These are phyloP conservation scores for Microsporum audouinii DNA, from an alignment of 2,329 filamentous ascomycete genomes.

Conservation along the genomic window DNA sequence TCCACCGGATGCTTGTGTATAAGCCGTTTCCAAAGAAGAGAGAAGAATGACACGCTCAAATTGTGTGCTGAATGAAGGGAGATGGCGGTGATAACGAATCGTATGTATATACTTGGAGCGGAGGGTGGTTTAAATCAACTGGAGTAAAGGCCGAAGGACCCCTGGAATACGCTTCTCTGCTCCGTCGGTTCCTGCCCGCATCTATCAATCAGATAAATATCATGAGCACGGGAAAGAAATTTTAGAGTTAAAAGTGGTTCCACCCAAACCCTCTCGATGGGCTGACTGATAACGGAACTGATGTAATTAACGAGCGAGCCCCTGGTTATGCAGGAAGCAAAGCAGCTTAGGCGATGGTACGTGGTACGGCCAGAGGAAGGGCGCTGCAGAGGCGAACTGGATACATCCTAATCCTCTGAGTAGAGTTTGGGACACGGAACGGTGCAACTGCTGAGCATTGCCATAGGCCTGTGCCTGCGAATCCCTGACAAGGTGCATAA, in stretches of 20 bases:
- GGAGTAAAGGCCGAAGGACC: not conserved
- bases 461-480: not conserved
- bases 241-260: not conserved
- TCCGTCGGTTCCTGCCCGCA: not conserved
- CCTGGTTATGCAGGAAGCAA: not conserved
- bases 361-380: not conserved
- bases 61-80: not conserved
- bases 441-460: not conserved
- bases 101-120: not conserved
- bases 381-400: not conserved
- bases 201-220: not conserved
- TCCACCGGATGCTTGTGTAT: not conserved
- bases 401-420: not conserved
- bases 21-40: not conserved
- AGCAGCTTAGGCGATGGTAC: not conserved
- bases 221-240: not conserved
- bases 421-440: conserved; percentile 1
- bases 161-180: not conserved
- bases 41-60: not conserved
- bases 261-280: not conserved
- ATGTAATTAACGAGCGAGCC: not conserved
- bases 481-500: not conserved
- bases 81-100: not conserved
- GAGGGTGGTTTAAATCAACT: not conserved
- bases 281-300: not conserved